Evolutionary conservation across 495 filamentous ascomycete species (phyloP), one percentile per base, ranked within the genome.

Genomic region (Penicillium canariense): DNA sequence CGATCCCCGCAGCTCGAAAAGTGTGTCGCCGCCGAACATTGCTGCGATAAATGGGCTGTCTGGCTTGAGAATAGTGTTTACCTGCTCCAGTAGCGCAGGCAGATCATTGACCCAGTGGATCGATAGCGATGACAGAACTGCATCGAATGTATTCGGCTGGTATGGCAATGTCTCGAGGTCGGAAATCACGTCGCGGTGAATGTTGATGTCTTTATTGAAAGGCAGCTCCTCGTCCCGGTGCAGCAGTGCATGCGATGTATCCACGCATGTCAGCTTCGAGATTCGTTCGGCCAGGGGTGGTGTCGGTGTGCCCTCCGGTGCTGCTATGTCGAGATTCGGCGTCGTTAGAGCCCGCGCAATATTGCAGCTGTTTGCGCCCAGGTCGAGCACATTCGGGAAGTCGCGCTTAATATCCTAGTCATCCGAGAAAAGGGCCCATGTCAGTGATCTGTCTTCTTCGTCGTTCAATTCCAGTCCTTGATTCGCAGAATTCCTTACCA

Each of bases 61-160:
- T 0, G 94, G 91, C 71, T 93, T 93, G 14, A 99, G 82, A 31
- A 92, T 77, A 36, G 75, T 77, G 73, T 94, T 90, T 58, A 96
- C 81, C 66, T 96, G 89, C 30, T 81, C 71, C 1, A 99, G 81
- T 4, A 93, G 74, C 4, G 84, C 86, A 0, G 95, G 94, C 7
- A 99, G 81, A 67, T 99, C 89, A 70, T 99, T 99, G 72, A 96
- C 86, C 95, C 95, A 99, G 72, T 99, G 95, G 67, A 99, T 81
- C 28, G 85, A 90, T 54, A 96, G 75, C 38, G 87, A 92, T 61
- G 86, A 90, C 25, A 99, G 75, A 3, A 96, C 88, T 30, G 94
- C 86, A 73, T 96, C 90, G 71, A 97, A 96, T 17, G 81, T 80
- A 59, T 85, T 79, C n/a, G 86, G 71, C 18, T 77, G 80, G 73